Base-by-base conservation (phyloP, 495 filamentous ascomycete genomes). In the Thermothielavioides terrestris region DNA sequence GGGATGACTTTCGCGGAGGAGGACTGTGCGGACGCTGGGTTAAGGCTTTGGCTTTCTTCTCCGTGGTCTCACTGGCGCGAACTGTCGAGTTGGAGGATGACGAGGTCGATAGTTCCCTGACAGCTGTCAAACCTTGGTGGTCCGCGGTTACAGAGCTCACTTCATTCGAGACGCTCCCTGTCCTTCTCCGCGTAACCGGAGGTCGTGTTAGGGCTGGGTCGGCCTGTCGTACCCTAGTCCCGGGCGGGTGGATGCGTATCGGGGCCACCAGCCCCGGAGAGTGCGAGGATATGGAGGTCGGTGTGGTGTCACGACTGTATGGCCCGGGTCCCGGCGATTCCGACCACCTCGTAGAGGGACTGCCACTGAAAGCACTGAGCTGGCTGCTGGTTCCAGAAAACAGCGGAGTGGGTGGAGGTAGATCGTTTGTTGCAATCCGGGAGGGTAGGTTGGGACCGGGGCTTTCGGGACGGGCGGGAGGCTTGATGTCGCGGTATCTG, bases 261-360 rank as follows among this genome's bases (percentile, higher is more conserved):
- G 75, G 72, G 35, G 64, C 69, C 50, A 85, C 63, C 31, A 88
- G 77, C 1, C 88, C 86, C 10, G 92, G 89, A 30, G 92, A 98
- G 63, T 92, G 86, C n/a, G 92, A 96, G 7, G 89, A 94, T 60
- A 89, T 79, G 7, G 92, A 95, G n/a, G 90, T 95, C 1, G 92
- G 90, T 2, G 92, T 96, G 9, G 92, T 94, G 35, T 88, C 84
- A 57, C 85, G 78, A 66, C 91, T 95, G 68, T 94, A 97, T 48
- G 75, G 69, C 28, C 77, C 72, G 27, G 86, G 75, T 5, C 89
- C 86, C 9, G 92, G 92, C 3, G 92, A 98, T 45, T 85, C 88
- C 26, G 91, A 94, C 57, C 91, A 95, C 50, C 88, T 77, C 28
- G 89, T 96, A n/a, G 92, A 96, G 36, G 91, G 89, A 50, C 86